These are phyloP conservation scores for Mycena polygramma DNA, from an alignment of 768 basidiomycete species.

Conservation along the genomic window DNA sequence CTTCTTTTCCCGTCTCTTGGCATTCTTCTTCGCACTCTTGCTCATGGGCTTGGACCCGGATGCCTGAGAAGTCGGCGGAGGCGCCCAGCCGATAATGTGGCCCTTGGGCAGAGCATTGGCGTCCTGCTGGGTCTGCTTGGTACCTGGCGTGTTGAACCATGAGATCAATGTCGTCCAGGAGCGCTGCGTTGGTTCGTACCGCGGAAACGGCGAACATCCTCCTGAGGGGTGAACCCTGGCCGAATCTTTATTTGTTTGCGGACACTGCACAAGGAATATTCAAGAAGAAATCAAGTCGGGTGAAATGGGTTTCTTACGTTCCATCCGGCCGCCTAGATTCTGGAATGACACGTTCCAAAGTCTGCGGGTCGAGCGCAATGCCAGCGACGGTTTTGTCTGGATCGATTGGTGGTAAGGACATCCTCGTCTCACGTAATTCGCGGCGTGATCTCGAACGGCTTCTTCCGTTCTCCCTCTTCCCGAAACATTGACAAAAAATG, in stretches of 20 bases:
- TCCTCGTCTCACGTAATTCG: too few species aligned
- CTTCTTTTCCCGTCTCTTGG: conserved; percentile 82
- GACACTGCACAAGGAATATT: conserved; percentile 61
- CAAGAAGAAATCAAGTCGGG: conserved; percentile 33
- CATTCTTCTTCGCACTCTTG: conserved; percentile 87
- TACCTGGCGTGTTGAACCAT: conserved; percentile 41
- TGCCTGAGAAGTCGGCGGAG: conserved; percentile 59
- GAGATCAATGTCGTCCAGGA: conserved; percentile 6
- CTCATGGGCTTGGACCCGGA: conserved; percentile 62
- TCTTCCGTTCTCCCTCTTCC: conserved; percentile 1
- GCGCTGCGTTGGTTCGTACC: conserved; percentile 46
- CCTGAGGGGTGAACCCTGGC: conserved; percentile 94
- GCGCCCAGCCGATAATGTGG: conserved; percentile 86
- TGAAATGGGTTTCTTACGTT: conserved; percentile 67
- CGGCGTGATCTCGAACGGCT: not conserved
- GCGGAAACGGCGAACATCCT: conserved; percentile 91
- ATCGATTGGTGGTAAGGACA: conserved; percentile 70
- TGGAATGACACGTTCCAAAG: conserved; percentile 90
- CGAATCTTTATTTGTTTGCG: conserved; percentile 92
- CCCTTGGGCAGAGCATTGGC: conserved; percentile 75
- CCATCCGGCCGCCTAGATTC: conserved; percentile 87
- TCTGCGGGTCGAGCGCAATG: conserved; percentile 87
- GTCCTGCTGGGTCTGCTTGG: conserved; percentile 82
- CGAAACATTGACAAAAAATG: conserved; percentile 58
- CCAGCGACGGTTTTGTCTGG: conserved; percentile 80